Evolutionary conservation across 2,329 filamentous ascomycete genomes (phyloP), one percentile per base, ranked within the genome.

Genomic region (Alternaria sp.): DNA sequence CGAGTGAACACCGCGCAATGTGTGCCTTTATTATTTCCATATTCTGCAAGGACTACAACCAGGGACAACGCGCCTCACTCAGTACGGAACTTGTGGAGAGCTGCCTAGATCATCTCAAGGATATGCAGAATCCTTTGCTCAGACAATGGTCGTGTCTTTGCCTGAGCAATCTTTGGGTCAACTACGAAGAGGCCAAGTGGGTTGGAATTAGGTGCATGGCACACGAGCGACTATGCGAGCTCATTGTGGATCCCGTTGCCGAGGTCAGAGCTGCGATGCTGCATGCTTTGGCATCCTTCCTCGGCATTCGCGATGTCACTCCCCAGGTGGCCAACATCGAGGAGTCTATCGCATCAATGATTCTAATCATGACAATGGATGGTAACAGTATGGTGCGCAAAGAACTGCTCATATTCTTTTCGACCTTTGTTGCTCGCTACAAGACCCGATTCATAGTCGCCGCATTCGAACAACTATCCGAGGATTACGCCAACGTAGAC

Each of bases 11-110:
- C 81, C 92, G 96, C 72, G 95, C 95, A 41, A 99, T 99, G 95
- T 98, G 95, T 76, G 93, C 95, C 2, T 99, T 99, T 74, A 97
- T 99, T 61, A 87, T 98, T 40, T 91, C 94, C 26, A 96, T 97
- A 85, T 92, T 99, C 63, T 99, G 95, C 85, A 96, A 95, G 74
- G 91, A 91, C 63, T 97, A 97, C 78, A 90, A 90, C 64, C 92
- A 95, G 62, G 95, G 94, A 2, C 93, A 97, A 77, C 90, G 90
- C 50, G 93, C 97, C 10, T 97, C 93, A 74, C 89, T 97, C 67
- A 91, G 92, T 66, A 91, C 90, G 0, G 93, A 97, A 65, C 89
- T 98, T 62, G 94, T 98, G 82, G 88, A 90, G 36, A 94, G 90
- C 68, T 98, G 94, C 73, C 80, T 98, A 39, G 83, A 85, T 5